phyloP scores from a whole-genome alignment of 345 rosid species.

The Citrus unshiu region DNA sequence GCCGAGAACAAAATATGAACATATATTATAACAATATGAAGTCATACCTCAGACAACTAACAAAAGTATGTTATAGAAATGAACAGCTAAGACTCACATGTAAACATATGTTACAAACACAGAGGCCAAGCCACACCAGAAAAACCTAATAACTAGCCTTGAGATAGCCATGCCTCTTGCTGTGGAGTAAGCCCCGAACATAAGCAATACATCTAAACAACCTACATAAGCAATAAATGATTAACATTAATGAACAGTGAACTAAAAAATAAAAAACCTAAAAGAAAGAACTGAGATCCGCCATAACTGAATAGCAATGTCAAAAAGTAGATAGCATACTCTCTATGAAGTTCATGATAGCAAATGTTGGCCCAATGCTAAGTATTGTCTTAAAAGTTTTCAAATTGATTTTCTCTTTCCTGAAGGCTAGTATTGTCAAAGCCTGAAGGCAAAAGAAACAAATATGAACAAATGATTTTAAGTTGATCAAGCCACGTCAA shows the following conservation, averaged over 20 bases:
- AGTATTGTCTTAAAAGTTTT: slow-evolving; percentile 74
- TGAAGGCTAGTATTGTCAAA: slow-evolving; percentile 86
- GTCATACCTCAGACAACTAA: neutral
- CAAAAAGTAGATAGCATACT: slow-evolving; percentile 39
- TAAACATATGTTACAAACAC: slow-evolving; percentile 68
- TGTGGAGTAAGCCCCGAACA: slow-evolving; percentile 86
- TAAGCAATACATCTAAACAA: slow-evolving; percentile 83
- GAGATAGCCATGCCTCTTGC: slow-evolving; percentile 99
- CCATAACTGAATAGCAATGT: slow-evolving; percentile 10
- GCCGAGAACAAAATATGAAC: neutral
- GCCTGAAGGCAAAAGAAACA: slow-evolving; percentile 41
- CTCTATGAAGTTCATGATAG: slow-evolving; percentile 82
- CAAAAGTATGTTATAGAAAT: neutral
- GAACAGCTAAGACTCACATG: slow-evolving; percentile 50
- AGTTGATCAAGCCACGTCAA: slow-evolving; percentile 8
- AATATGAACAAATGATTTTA: neutral
- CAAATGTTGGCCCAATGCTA: slow-evolving; percentile 84
- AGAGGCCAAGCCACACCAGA: slow-evolving; percentile 80
- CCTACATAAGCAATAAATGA: slow-evolving; percentile 41
- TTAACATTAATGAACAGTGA: slow-evolving; percentile 1
- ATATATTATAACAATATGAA: neutral
- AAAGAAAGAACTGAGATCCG: neutral
- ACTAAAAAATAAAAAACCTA: neutral
- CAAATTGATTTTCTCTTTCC: slow-evolving; percentile 47
- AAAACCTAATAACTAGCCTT: slow-evolving; percentile 77